Evolutionary conservation across 371 early-diverging fungal genomes (phyloP), one percentile per base, ranked within the genome.

Genomic region (Rhizopus arrhizus): DNA sequence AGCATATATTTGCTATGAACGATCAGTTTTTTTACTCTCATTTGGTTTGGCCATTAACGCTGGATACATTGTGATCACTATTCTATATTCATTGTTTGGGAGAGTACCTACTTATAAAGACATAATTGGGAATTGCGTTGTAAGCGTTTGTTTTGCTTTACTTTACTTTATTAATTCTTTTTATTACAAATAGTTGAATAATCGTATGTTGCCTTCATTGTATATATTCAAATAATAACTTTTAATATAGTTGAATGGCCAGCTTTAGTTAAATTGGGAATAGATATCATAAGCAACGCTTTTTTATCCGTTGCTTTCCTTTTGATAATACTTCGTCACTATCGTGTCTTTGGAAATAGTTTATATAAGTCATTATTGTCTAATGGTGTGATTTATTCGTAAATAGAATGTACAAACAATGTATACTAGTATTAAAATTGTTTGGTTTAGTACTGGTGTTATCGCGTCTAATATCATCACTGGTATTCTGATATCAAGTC

Each of bases 1-100:
- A 41, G 80, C 80, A 3, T 80, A 69, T 32, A 65, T 80, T 33
- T 80, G 80, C 52, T 68, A 80, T 50, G 66, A 74, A 29, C 65
- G 68, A 12, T 51, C 71, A 31, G 58, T 34, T 47, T 68, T 69
- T 69, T 47, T 80, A 2, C 28, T 76, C n/a, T n/a, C 68, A 5
- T 12, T 80, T 6, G 80, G 80, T 2, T 67, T 74, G 1, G 9
- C 66, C 2, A 73, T 77, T 9, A 76, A 80, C 51, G 10, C 64
- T 5, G 77, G 80, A 0, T 80, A 80, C 47, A 49, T 76, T 42
- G 72, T 63, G n/a, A 59, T 80, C n/a, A 74, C 61, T 3, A 51
- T 70, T 55, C 45, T 80, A 35, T 74, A 69, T 53, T 66, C 70
- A 0, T 69, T 71, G 0, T 16, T 68, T 15, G 80, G 69, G 31